phyloP scores from a whole-genome alignment of 139 green algal genomes.

The Auxenochlorella pyrenoidosa region DNA sequence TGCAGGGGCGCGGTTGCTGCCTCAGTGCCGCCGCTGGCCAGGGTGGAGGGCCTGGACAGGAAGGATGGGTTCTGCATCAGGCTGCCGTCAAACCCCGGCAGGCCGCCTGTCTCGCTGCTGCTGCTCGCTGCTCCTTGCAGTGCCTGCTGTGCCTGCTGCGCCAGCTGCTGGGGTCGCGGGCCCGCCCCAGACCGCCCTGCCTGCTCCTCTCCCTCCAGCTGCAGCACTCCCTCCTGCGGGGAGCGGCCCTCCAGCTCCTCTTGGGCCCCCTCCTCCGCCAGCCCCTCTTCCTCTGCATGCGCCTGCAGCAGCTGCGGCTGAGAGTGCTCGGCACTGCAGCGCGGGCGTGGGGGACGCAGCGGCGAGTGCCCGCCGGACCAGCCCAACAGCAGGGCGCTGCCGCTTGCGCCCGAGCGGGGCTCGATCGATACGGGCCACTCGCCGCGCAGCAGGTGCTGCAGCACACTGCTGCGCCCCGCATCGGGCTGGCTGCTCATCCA shows the following conservation, averaged over 20 bases:
- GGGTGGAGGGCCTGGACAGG: background rate
- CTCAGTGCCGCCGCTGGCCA: background rate
- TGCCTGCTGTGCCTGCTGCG: background rate
- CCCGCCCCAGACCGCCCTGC: background rate
- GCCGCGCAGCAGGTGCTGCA: conserved; percentile 1
- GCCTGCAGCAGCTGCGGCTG: background rate
- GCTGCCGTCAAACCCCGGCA: background rate
- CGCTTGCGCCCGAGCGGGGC: background rate
- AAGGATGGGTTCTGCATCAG: background rate
- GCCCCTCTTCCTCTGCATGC: background rate
- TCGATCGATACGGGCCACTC: conserved; percentile 23
- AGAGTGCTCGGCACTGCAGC: background rate
- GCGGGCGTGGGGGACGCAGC: background rate
- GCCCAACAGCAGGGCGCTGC: background rate
- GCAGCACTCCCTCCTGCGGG: background rate
- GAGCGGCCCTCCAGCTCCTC: background rate
- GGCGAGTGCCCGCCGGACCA: background rate
- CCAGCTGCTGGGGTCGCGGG: background rate
- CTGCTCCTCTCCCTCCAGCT: background rate
- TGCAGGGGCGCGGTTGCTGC: background rate
- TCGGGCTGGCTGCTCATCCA: conserved; percentile 26
- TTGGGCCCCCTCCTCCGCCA: background rate
- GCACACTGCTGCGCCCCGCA: conserved; percentile 5
- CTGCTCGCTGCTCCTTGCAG: background rate
- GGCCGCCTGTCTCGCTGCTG: background rate